phyloP scores from a whole-genome alignment of 208 protist genomes.

The Tetramitus jugosus region DNA sequence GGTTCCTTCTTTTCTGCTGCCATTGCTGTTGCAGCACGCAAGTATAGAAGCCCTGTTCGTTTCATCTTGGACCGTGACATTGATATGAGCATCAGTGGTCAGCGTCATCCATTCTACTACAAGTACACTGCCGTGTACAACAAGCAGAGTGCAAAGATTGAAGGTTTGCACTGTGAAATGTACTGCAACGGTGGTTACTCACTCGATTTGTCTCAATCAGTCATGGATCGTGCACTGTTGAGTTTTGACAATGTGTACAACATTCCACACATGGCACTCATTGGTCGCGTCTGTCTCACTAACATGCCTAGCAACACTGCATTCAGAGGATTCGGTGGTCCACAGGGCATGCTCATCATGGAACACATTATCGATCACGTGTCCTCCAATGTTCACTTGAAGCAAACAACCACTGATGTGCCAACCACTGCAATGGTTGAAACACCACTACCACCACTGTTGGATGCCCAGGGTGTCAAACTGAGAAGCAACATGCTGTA shows the following conservation, averaged over 20 bases:
- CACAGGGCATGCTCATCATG: conserved; percentile 52
- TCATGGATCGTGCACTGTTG: conserved; percentile 30
- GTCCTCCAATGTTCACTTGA: conserved; percentile 2
- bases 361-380: conserved; percentile 58
- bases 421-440: too few species aligned
- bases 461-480: conserved; percentile 3
- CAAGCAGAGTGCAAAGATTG: not conserved
- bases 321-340: conserved; percentile 68
- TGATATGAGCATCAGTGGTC: conserved; percentile 61
- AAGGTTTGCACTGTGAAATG: not conserved
- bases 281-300: conserved; percentile 52
- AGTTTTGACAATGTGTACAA: conserved; percentile 65
- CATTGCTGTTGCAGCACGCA: conserved; percentile 50
- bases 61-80: conserved; percentile 50
- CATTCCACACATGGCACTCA: conserved; percentile 48
- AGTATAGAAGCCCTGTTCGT: conserved; percentile 46
- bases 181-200: conserved; percentile 22
- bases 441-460: too few species aligned
- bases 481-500: conserved; percentile 3
- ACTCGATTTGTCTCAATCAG: conserved; percentile 14
- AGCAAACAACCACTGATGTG: conserved; percentile 14
- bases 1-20: conserved; percentile 24
- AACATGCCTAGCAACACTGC: conserved; percentile 70
- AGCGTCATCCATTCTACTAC: conserved; percentile 22
- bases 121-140: conserved; percentile 13